These are phyloP conservation scores for Pseudohyphozyma bogoriensis DNA, from an alignment of 768 basidiomycete genomes.

Conservation along the genomic window DNA sequence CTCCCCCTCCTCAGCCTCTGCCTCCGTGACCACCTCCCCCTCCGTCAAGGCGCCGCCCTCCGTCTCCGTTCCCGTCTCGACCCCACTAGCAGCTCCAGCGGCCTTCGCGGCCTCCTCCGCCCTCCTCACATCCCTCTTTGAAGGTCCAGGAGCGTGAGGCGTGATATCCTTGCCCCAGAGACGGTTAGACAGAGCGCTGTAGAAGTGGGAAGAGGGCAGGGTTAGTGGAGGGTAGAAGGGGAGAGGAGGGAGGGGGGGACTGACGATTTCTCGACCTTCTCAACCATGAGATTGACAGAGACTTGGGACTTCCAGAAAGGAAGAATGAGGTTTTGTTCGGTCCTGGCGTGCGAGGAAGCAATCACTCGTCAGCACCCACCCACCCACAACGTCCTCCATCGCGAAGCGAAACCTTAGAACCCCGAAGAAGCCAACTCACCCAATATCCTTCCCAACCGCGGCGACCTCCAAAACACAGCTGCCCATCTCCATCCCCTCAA, in stretches of 20 bases:
- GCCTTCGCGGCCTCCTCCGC: conserved; percentile 18
- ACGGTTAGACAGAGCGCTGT: conserved; percentile 77
- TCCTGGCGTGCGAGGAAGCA: conserved; percentile 40
- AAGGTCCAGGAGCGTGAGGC: conserved; percentile 26
- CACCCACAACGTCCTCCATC: conserved; percentile 49
- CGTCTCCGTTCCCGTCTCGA: conserved; percentile 12
- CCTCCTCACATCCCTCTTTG: conserved; percentile 1
- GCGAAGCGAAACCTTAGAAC: conserved; percentile 49
- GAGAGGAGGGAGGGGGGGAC: conserved; percentile 17
- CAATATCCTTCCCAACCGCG: conserved; percentile 47
- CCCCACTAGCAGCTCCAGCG: conserved; percentile 16
- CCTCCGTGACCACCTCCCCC: not conserved
- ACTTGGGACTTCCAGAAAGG: conserved; percentile 91
- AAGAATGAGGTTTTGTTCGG: conserved; percentile 71
- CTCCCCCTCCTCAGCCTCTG: conserved; percentile 22
- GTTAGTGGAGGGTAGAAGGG: conserved; percentile 2
- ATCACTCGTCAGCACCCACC: conserved; percentile 32
- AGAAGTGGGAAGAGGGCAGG: not conserved
- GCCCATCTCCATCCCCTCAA: conserved; percentile 54
- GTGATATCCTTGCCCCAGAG: conserved; percentile 75
- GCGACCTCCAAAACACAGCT: conserved; percentile 64
- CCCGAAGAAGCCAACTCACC: conserved; percentile 42
- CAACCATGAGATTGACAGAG: conserved; percentile 82
- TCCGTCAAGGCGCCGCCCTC: no score
- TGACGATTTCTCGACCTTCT: conserved; percentile 92